Base-by-base conservation (phyloP, 2,329 filamentous ascomycete genomes). In the Trichoderma asperellum region DNA sequence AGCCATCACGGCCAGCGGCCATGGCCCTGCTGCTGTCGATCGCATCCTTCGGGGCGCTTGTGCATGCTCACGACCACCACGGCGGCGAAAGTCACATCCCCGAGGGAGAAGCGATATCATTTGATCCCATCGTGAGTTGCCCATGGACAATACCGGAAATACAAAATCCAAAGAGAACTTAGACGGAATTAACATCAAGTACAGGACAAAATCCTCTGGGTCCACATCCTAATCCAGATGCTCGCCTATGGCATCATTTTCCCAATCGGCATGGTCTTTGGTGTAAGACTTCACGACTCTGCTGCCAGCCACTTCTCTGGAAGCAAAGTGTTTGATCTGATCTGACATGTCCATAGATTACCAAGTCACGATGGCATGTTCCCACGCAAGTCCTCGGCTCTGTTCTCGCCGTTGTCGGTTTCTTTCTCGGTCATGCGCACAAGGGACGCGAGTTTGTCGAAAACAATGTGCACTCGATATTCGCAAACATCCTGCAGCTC, bases 251-350 rank as follows among this genome's bases (percentile, higher is more conserved):
- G 96, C 71, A 85, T 99, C 74, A 88, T 98, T 70, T 98, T 97
- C 76, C 96, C 96, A 12, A 86, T 93, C 18, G 96, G 96, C 75
- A 98, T 99, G 95, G 94, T 98, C 53, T 84, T 97, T 21, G 95
- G 95, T 70, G 92, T 96, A 88, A 75, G 91, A 82, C 59, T 47
- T 7, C 12, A 27, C 12, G 10, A 11, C 16, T 40, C 35, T 27
- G 2, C 16, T 65, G 11, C 4, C 5, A 14, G 4, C 2, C 8
- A 37, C 21, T 47, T 32, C 21, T 43, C 0, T 12, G 29, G 27
- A 8, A 49, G 60, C 29, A 29, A 32, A 29, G 2, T n/a, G 5
- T 55, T 52, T 72, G 43, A 67, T 66, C 56, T 72, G 43, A 67
- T 67, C 73, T 58, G 71, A 34, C 37, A 5, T 14, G 12, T 47